Evolutionary conservation across 108 stramenopile species (phyloP).

Genomic region (Phaeodactylum tricornutum): DNA sequence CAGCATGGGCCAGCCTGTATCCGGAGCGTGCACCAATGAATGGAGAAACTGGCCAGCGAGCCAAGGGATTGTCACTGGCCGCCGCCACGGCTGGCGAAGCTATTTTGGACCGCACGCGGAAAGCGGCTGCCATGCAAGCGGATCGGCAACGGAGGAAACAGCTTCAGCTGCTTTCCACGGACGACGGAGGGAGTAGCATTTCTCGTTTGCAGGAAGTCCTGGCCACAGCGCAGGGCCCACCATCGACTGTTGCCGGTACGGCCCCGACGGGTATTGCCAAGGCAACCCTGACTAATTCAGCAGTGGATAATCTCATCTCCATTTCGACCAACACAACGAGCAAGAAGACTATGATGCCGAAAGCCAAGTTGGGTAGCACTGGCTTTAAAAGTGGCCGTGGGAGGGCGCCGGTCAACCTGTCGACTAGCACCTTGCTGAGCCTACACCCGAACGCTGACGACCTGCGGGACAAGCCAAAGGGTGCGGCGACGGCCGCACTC

Average conservation of each 20-base stretch:
- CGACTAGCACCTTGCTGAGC: conserved; percentile 32
- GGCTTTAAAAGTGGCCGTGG: conserved; percentile 24
- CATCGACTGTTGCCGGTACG: not conserved
- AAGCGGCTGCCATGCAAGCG: conserved; percentile 10
- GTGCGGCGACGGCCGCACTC: conserved; percentile 48
- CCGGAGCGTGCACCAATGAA: conserved; percentile 29
- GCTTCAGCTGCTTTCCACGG: conserved; percentile 1
- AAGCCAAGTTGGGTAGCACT: conserved; percentile 10
- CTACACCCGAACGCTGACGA: conserved; percentile 50
- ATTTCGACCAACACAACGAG: not conserved
- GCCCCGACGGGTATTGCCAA: not conserved
- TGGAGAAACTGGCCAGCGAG: conserved; percentile 38
- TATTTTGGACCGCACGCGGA: conserved; percentile 59
- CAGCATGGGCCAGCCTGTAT: conserved; percentile 14
- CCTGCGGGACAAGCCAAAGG: conserved; percentile 20
- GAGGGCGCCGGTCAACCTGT: conserved; percentile 24
- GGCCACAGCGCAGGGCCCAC: not conserved
- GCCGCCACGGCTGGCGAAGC: conserved; percentile 56
- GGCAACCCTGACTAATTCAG: not conserved
- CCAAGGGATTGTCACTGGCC: conserved; percentile 43
- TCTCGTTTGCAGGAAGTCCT: too few relatives aligned
- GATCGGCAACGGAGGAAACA: conserved; percentile 22
- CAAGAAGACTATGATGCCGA: not conserved
- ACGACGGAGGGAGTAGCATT: conserved; percentile 5
- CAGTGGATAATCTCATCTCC: too few relatives aligned